Evolutionary conservation across 345 rosid species (phyloP), one percentile per base, ranked within the genome.

Genomic region (Trapa incisa): DNA sequence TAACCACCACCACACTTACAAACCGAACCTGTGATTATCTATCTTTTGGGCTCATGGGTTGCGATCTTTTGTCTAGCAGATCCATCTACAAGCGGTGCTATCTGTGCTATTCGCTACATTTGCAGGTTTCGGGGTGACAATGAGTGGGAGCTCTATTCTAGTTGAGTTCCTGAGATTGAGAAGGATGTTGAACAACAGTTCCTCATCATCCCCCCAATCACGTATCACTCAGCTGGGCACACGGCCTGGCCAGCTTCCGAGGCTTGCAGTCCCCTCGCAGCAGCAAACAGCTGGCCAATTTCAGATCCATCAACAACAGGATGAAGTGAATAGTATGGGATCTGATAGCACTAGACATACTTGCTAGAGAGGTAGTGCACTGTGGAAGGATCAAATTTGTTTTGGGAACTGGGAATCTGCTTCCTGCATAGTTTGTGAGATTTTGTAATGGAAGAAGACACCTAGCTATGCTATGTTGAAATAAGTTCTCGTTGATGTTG

Each of bases 131-230:
- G 96, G 97, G 50, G 82, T 86, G 0, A 80, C 92, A 14, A 90
- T 88, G 94, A 84, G 96, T 56, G 86, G 83, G 37, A 86, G 95
- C 71, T 88, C 97, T 29, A 83, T 90, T 16, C 16, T 89, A 32
- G 83, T 91, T 9, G 99, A 94, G 88, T 73, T 88, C 73, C 61
- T 78, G 61, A 84, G 96, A 78, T 94, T 87, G 88, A 82, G 75
- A 76, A 80, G 91, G 71, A 78, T 88, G 66, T 62, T 81, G 87
- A 67, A 22, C 29, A 22, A 32, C 64, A 80, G 80, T 10, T 41
- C 70, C 50, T 45, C 48, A 22, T 22, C 29, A 7, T 66, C 75
- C 2, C 57, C 41, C 61, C 80, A 65, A 70, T 32, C 68, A 1
- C 67, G 10, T 29, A 13, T 62, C 43, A 47, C 81, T 3, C 78